phyloP scores from a whole-genome alignment of 805 yeast species.

The Barnettozyma sucrosica region DNA sequence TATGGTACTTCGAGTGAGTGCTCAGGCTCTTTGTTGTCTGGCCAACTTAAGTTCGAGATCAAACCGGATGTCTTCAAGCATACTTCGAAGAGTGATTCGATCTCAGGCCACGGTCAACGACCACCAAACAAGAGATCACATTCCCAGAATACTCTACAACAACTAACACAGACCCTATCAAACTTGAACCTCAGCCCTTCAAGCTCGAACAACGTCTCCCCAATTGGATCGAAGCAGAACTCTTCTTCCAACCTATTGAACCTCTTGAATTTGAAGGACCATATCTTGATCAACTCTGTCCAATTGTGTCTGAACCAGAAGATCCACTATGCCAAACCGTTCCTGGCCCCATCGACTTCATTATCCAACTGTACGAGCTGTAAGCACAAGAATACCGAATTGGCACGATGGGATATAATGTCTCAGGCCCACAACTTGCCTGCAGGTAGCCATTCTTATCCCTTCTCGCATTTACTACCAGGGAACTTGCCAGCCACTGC shows the following conservation, averaged over 20 bases:
- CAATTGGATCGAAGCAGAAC: slow-evolving; percentile 18
- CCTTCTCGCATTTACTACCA: slow-evolving; percentile 83
- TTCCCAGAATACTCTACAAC: slow-evolving; percentile 19
- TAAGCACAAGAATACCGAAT: slow-evolving; percentile 43
- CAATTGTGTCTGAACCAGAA: slow-evolving; percentile 68
- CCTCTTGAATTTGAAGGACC: slow-evolving; percentile 31
- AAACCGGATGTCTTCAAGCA: slow-evolving; percentile 24
- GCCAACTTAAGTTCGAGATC: slow-evolving; percentile 60
- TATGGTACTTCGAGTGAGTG: slow-evolving; percentile 77
- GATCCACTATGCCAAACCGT: slow-evolving; percentile 60
- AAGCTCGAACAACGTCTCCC: slow-evolving; percentile 18
- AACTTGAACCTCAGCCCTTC: slow-evolving; percentile 24
- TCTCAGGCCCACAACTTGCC: slow-evolving; percentile 51
- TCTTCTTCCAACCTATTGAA: slow-evolving; percentile 24
- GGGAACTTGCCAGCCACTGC: slow-evolving; percentile 83
- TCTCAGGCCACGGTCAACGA: slow-evolving; percentile 14
- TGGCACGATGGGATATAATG: slow-evolving; percentile 88
- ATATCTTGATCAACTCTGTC: slow-evolving; percentile 50
- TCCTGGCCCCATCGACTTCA: slow-evolving; percentile 44
- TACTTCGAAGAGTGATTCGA: slow-evolving; percentile 9
- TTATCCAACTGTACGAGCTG: slow-evolving; percentile 57
- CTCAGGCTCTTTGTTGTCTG: slow-evolving; percentile 82
- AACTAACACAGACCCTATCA: slow-evolving; percentile 20
- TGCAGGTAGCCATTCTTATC: slow-evolving; percentile 76
- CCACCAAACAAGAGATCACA: slow-evolving; percentile 16